Evolutionary conservation across 2,329 filamentous ascomycete species (phyloP).

Genomic region (Grosmannia serpens): DNA sequence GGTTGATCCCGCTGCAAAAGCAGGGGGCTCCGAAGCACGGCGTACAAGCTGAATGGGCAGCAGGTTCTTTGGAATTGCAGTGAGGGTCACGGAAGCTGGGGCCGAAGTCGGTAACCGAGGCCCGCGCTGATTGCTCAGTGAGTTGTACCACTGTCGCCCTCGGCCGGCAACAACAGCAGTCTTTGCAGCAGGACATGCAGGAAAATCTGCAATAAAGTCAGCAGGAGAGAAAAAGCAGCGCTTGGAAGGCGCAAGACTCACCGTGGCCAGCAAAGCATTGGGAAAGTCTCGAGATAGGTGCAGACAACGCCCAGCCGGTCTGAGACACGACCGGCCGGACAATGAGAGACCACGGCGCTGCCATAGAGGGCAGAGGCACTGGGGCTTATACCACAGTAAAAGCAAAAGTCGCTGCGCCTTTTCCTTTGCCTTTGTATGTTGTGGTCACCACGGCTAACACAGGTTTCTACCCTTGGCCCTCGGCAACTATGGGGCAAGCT

Average conservation of each 20-base stretch:
- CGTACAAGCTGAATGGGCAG: conserved; percentile 27
- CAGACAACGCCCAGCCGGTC: not conserved
- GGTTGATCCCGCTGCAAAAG: conserved; percentile 9
- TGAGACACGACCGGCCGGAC: not conserved
- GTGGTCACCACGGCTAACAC: not conserved
- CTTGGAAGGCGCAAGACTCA: not conserved
- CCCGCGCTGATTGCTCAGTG: conserved; percentile 18
- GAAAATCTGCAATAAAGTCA: not conserved
- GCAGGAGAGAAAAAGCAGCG: not conserved
- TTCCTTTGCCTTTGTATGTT: not conserved
- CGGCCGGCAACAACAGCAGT: not conserved
- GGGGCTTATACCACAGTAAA: not conserved
- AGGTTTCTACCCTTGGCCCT: not conserved
- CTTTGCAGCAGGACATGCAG: not conserved
- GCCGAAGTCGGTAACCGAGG: not conserved
- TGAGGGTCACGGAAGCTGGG: conserved; percentile 14
- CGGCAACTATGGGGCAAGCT: not conserved
- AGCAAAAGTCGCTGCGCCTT: not conserved
- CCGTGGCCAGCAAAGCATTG: not conserved
- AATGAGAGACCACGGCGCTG: not conserved
- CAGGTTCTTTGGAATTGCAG: conserved; percentile 11
- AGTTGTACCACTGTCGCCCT: conserved; percentile 26
- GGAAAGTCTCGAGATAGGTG: not conserved
- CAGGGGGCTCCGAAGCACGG: conserved; percentile 25
- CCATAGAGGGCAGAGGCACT: not conserved